These are phyloP conservation scores for Baudoinia panamericana DNA, from an alignment of 495 filamentous ascomycete species.

Conservation along the genomic window DNA sequence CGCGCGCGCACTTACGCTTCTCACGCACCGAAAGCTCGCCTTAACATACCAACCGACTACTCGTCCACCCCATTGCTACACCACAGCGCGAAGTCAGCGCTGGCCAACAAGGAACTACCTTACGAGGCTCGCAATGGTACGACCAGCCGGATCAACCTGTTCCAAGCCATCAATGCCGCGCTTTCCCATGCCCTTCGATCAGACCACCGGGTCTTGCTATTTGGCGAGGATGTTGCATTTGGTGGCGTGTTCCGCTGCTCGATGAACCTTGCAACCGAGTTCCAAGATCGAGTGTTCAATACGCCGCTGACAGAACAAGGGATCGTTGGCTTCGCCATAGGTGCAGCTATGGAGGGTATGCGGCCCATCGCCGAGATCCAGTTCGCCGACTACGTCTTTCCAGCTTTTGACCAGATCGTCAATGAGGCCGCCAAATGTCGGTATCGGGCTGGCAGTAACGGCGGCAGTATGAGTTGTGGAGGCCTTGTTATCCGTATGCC, in stretches of 20 bases:
- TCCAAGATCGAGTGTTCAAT: conserved; percentile 86
- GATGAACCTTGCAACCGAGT: conserved; percentile 74
- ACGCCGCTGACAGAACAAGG: conserved; percentile 91
- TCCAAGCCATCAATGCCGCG: conserved; percentile 84
- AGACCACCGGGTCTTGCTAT: conserved; percentile 77
- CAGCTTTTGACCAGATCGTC: conserved; percentile 93
- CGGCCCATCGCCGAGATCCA: conserved; percentile 92
- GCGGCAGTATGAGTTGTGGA: conserved; percentile 25
- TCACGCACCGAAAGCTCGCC: conserved; percentile 38
- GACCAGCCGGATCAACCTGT: conserved; percentile 73
- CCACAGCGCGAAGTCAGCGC: conserved; percentile 57
- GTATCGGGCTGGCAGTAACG: conserved; percentile 67
- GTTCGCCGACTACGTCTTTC: conserved; percentile 95
- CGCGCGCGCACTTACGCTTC: too few species aligned
- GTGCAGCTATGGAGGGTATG: conserved; percentile 81
- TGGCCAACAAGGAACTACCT: conserved; percentile 45
- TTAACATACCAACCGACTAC: conserved; percentile 86
- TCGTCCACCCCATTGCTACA: conserved; percentile 66
- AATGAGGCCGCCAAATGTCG: conserved; percentile 92
- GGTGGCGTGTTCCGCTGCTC: conserved; percentile 94
- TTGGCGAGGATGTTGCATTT: conserved; percentile 94
- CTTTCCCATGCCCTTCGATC: conserved; percentile 66
- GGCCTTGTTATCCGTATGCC: conserved; percentile 88
- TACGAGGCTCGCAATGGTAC: conserved; percentile 50
- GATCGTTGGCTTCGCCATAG: conserved; percentile 87